These are phyloP conservation scores for Cercis canadensis DNA, from an alignment of 306 rosid species.

Conservation along the genomic window DNA sequence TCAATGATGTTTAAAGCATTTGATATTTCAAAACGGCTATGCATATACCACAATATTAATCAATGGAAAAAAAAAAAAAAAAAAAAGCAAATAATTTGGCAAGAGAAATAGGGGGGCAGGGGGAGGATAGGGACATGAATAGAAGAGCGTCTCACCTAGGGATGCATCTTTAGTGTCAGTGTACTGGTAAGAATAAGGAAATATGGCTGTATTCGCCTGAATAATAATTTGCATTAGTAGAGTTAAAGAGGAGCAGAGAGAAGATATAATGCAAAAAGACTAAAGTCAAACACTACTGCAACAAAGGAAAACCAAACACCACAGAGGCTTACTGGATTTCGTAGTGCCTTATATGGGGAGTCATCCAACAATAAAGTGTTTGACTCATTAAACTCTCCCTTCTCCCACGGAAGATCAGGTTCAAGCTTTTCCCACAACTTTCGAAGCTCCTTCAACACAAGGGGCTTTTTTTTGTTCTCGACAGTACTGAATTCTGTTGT, in stretches of 20 bases:
- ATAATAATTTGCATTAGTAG: constrained; percentile 33
- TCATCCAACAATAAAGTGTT: constrained; percentile 91
- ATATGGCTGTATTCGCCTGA: constrained; percentile 78
- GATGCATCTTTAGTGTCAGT: constrained; percentile 52
- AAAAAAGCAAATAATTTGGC: constrained; percentile 5
- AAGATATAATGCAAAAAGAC: constrained; percentile 23
- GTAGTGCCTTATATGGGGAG: constrained; percentile 83
- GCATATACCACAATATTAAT: neutral
- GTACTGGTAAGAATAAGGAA: constrained; percentile 69
- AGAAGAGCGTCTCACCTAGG: constrained; percentile 64
- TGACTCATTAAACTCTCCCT: constrained; percentile 74
- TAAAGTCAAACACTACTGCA: constrained; percentile 20
- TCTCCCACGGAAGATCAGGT: constrained; percentile 73
- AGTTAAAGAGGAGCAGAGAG: constrained; percentile 23
- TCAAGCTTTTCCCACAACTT: constrained; percentile 77
- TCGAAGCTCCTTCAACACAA: constrained; percentile 79
- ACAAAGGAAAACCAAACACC: constrained; percentile 26
- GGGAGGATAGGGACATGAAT: constrained; percentile 11
- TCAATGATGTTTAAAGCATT: neutral
- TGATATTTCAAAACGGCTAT: neutral
- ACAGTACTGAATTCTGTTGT: constrained; percentile 54
- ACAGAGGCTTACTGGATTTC: constrained; percentile 82
- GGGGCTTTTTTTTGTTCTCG: constrained; percentile 65
- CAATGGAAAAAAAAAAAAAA: neutral
- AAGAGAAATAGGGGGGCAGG: neutral